Evolutionary conservation across 192 early-diverging fungal species (phyloP).

Genomic region (Podila epicladia): DNA sequence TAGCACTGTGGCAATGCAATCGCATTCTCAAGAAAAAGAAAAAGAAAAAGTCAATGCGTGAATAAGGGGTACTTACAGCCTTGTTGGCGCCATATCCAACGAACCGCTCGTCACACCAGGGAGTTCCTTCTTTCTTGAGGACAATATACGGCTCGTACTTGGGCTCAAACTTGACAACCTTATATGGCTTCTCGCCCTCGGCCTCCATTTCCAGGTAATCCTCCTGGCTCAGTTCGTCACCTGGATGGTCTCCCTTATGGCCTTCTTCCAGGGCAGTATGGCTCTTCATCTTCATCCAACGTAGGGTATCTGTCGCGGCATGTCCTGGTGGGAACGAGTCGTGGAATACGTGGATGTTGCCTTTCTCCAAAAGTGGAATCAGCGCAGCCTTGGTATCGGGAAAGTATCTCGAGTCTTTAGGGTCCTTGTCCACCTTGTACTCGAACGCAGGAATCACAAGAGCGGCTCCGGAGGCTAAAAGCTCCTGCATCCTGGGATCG

Average conservation of each 20-base stretch:
- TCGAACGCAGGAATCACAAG: constrained; percentile 71
- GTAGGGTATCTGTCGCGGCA: constrained; percentile 62
- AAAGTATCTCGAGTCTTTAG: constrained; percentile 60
- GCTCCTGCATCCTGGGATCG: constrained; percentile 53
- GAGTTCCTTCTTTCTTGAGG: constrained; percentile 60
- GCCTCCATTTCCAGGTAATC: constrained; percentile 44
- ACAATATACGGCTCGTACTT: constrained; percentile 70
- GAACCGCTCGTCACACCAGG: constrained; percentile 69
- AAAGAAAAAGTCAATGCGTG: neutral
- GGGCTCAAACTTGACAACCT: constrained; percentile 62
- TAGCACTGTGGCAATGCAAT: neutral
- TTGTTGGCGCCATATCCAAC: constrained; percentile 73
- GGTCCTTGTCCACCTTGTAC: constrained; percentile 58
- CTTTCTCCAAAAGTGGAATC: constrained; percentile 50
- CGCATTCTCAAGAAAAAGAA: neutral
- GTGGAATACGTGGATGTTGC: constrained; percentile 67
- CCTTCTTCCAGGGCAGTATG: neutral
- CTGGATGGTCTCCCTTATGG: neutral
- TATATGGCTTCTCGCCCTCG: constrained; percentile 54
- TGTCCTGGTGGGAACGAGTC: constrained; percentile 62
- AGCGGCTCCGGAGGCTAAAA: constrained; percentile 57
- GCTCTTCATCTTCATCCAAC: constrained; percentile 49
- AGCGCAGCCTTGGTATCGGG: constrained; percentile 60
- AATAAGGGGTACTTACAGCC: constrained; percentile 39
- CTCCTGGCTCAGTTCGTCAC: constrained; percentile 3